A percentile compares a stretch with the other conserved stretches of the same genome.
Evolutionary conservation across 345 rosid species (phyloP).

Genomic region (Citrus reticulata): DNA sequence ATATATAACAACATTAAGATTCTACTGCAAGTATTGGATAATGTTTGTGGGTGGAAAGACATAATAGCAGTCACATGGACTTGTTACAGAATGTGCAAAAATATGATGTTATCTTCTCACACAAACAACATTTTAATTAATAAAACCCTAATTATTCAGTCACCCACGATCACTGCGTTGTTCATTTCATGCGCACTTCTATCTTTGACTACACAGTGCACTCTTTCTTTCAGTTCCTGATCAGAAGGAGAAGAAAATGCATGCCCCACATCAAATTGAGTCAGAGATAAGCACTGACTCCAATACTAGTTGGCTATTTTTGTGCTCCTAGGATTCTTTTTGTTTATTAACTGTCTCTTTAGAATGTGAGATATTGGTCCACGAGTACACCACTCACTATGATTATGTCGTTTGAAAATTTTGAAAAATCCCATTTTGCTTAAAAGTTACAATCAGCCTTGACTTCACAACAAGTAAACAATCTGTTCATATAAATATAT

Average conservation of each 20-base stretch:
- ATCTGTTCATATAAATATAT: background rate
- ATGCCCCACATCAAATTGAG: slow-evolving; percentile 2
- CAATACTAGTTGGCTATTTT: background rate
- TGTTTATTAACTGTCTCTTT: background rate
- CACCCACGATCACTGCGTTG: slow-evolving; percentile 7
- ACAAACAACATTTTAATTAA: slow-evolving; percentile 22
- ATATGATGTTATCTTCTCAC: slow-evolving; percentile 24
- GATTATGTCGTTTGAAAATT: slow-evolving; percentile 13
- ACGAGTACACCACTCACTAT: slow-evolving; percentile 3
- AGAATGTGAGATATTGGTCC: slow-evolving; percentile 7
- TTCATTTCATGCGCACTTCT: slow-evolving; percentile 23
- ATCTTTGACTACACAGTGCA: slow-evolving; percentile 21
- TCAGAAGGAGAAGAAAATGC: background rate
- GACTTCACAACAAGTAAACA: slow-evolving; percentile 10
- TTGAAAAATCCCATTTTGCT: background rate
- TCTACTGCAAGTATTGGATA: background rate
- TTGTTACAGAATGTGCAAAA: slow-evolving; percentile 2
- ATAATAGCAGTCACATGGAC: slow-evolving; percentile 32
- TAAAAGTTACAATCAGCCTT: background rate
- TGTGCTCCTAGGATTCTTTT: slow-evolving; percentile 15
- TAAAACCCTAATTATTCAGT: slow-evolving; percentile 28
- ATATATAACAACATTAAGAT: background rate
- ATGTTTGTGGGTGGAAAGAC: background rate
- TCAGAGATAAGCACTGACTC: slow-evolving; percentile 3
- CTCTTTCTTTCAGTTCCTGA: background rate